A percentile compares a stretch with the other conserved stretches of the same genome.
Conservation (phyloP, 176 grass and related monocot species). For the Elymus sibiricus region DNA sequence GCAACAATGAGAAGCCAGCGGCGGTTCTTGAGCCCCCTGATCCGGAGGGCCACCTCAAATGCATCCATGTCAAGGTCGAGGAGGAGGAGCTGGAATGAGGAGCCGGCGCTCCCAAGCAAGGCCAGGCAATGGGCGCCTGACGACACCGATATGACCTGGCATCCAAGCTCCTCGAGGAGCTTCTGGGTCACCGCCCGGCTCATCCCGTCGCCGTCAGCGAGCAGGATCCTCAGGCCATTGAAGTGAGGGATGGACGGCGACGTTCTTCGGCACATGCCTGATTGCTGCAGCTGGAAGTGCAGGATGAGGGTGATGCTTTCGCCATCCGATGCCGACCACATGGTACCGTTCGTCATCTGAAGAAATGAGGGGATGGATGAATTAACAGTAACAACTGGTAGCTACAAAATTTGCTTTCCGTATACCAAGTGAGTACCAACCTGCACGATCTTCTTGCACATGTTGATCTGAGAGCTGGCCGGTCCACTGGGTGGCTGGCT, state of each 20-base stretch:
- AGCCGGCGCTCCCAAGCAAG: constrained; percentile 23
- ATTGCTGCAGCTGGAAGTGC: constrained; percentile 1
- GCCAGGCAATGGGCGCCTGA: constrained; percentile 60
- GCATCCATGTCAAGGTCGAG: constrained; percentile 67
- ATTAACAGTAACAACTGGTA: background rate
- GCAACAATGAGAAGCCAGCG: constrained; percentile 57
- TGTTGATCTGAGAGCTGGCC: background rate
- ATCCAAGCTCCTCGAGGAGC: constrained; percentile 78
- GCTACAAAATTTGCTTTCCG: background rate
- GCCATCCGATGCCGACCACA: background rate
- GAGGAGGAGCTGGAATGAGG: constrained; percentile 64
- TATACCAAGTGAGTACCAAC: constrained; percentile 30
- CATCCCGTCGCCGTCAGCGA: background rate
- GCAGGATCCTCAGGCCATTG: background rate
- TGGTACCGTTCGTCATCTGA: constrained; percentile 32
- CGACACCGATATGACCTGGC: constrained; percentile 37
- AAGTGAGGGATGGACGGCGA: background rate
- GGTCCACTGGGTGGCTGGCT: background rate
- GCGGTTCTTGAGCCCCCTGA: constrained; percentile 54
- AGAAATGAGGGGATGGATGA: background rate
- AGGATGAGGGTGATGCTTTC: constrained; percentile 14
- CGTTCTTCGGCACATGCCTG: background rate
- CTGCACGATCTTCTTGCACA: constrained; percentile 57
- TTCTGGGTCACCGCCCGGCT: constrained; percentile 63
- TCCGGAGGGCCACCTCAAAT: constrained; percentile 52